phyloP scores from a whole-genome alignment of 345 rosid genomes.

The Melastoma malabathricum region DNA sequence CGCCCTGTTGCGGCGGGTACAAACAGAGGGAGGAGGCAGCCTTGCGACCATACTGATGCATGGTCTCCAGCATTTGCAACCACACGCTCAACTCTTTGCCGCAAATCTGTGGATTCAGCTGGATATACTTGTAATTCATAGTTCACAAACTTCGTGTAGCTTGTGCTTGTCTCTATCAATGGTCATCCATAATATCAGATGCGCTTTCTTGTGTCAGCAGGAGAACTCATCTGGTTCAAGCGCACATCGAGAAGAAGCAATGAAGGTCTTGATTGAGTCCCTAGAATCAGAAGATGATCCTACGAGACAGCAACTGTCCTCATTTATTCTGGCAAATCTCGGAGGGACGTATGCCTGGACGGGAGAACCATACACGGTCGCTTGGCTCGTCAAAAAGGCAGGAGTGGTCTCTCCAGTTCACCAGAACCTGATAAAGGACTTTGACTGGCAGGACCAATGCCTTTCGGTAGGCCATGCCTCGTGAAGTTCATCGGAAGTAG shows the following conservation, averaged over 20 bases:
- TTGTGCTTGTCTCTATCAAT: no score
- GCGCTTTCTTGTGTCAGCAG: slow-evolving; percentile 19
- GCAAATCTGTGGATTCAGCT: slow-evolving; percentile 69
- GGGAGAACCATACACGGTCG: slow-evolving; percentile 74
- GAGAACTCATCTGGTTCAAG: slow-evolving; percentile 36
- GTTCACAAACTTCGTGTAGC: no score
- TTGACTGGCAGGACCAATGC: slow-evolving; percentile 62
- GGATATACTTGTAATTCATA: slow-evolving; percentile 8
- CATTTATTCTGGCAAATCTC: slow-evolving; percentile 56
- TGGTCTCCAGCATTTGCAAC: slow-evolving; percentile 32
- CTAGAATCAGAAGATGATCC: slow-evolving; percentile 35
- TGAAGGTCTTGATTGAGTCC: slow-evolving; percentile 38
- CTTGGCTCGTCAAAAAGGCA: slow-evolving; percentile 79
- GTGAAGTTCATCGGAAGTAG: no score
- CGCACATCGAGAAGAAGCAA: slow-evolving; percentile 35
- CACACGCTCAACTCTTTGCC: slow-evolving; percentile 48
- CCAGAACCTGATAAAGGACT: slow-evolving; percentile 63
- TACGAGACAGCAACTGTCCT: slow-evolving; percentile 32
- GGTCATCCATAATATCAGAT: no score
- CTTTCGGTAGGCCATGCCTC: slow-evolving; percentile 34
- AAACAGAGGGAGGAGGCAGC: slow-evolving; percentile 39
- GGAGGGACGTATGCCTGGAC: slow-evolving; percentile 89
- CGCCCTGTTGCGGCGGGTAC: slow-evolving; percentile 44
- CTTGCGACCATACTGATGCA: slow-evolving; percentile 29
- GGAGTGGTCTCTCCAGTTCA: slow-evolving; percentile 49